These are phyloP conservation scores for Nannizziopsis arthrosporioides DNA, from an alignment of 2,329 filamentous ascomycete genomes.

Conservation along the genomic window DNA sequence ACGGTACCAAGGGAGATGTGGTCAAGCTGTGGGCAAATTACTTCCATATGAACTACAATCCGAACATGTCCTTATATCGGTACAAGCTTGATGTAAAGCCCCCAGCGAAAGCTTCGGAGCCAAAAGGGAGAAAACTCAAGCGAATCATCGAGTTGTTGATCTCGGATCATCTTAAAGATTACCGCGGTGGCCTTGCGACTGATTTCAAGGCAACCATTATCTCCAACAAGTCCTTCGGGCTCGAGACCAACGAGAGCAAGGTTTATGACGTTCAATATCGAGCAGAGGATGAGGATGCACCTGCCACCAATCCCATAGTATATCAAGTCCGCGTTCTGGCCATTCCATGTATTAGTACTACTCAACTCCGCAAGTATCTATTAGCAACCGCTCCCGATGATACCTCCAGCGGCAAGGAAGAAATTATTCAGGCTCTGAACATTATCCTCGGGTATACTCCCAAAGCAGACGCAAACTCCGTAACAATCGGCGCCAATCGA, in stretches of 20 bases:
- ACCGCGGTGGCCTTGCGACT: slow-evolving; percentile 25
- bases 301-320: slow-evolving; percentile 22
- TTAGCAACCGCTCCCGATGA: slow-evolving; percentile 26
- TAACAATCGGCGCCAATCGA: slow-evolving; percentile 43
- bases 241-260: slow-evolving; percentile 15
- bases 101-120: slow-evolving; percentile 23
- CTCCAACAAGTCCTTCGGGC: slow-evolving; percentile 21
- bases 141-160: slow-evolving; percentile 40
- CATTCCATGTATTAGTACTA: slow-evolving; percentile 26
- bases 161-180: slow-evolving; percentile 26
- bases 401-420: slow-evolving; percentile 36
- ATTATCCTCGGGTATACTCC: slow-evolving; percentile 43
- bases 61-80: slow-evolving; percentile 27
- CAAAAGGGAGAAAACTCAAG: slow-evolving; percentile 31
- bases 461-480: slow-evolving; percentile 31
- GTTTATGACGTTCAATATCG: slow-evolving; percentile 26
- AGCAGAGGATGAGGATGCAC: slow-evolving; percentile 27
- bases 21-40: slow-evolving; percentile 32
- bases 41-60: slow-evolving; percentile 25
- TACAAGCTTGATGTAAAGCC: slow-evolving; percentile 31
- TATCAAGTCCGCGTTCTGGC: slow-evolving; percentile 28
- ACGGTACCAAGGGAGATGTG: slow-evolving; percentile 24
- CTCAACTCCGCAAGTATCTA: slow-evolving; percentile 37
- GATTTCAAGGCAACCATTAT: slow-evolving; percentile 33
- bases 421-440: slow-evolving; percentile 48